Base-by-base conservation (phyloP, 768 basidiomycete genomes). In the Termitomyces sp. region DNA sequence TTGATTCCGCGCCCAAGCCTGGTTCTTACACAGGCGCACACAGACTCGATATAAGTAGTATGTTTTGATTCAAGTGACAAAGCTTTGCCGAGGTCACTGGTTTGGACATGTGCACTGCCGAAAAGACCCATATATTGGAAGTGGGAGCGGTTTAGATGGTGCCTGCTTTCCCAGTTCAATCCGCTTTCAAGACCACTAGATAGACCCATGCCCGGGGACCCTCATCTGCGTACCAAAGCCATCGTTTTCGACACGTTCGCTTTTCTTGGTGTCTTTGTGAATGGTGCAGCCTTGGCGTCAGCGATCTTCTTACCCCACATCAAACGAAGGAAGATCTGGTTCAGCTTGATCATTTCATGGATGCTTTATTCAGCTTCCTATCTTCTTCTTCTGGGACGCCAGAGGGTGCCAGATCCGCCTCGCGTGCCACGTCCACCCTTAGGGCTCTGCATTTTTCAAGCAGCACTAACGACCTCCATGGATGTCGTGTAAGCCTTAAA, bases 331-430 rank as follows among this genome's bases (percentile, higher is more conserved):
- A 50, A 22, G 26, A 37, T 13, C 8, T 57, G 56, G 56, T 57
- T 41, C 49, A 51, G 49, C 49, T 49, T 57, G 0, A 29, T 51
- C 3, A 51, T 36, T 18, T 57, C 56, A 22, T 57, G 49, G 48
- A 51, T 51, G 7, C 18, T 57, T 15, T 57, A 57, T 16, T 44
- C 56, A 33, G 37, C 39, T 28, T 57, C 56, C 31, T 57, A 50
- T 34, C 20, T 57, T 15, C 31, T 57, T 37, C 33, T 57, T 28
- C 22, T 57, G 4, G 56, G 41, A 29, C 41, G 48, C 7, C 56
- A 57, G 41, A 33, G 16, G 36, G 56, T 22, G 22, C n/a, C 41
- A n/a, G n/a, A n/a, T n/a, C n/a, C n/a, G n/a, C n/a, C n/a, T n/a
- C n/a, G n/a, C n/a, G n/a, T n/a, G 5, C 1, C 24, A 18, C n/a